Percentiles rank a stretch among this genome's conserved stretches.
Evolutionary conservation across 2,329 filamentous ascomycete genomes (phyloP).

Genomic region (Diaporthe sp.): DNA sequence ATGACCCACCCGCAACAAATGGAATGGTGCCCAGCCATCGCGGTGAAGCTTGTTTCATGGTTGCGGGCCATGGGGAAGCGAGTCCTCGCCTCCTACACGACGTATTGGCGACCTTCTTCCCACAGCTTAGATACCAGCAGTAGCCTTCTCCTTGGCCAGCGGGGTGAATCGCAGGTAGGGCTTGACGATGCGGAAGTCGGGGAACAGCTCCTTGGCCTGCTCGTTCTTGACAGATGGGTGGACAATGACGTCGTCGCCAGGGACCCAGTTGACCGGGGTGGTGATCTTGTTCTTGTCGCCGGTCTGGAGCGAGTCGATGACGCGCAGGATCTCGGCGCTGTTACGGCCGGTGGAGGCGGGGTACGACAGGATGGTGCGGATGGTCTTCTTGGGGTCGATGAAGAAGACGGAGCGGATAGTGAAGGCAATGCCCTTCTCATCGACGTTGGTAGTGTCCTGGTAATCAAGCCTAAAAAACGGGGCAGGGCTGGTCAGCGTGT

Average conservation of each 20-base stretch:
- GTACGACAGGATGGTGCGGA: conserved; percentile 92
- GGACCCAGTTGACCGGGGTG: conserved; percentile 91
- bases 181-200: conserved; percentile 78
- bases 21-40: not conserved
- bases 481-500: not conserved
- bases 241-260: conserved; percentile 92
- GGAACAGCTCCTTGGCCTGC: conserved; percentile 90
- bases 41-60: not conserved
- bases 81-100: not conserved
- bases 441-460: conserved; percentile 85
- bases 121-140: conserved; percentile 48
- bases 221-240: conserved; percentile 86
- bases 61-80: not conserved
- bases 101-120: not conserved
- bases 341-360: conserved; percentile 91
- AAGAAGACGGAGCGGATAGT: conserved; percentile 96
- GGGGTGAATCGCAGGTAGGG: conserved; percentile 82
- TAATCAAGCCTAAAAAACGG: conserved; percentile 73
- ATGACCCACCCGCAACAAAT: too few relatives aligned
- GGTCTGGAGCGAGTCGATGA: conserved; percentile 83
- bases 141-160: conserved; percentile 68
- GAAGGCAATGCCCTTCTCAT: conserved; percentile 87
- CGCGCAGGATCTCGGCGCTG: conserved; percentile 82
- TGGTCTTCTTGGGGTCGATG: conserved; percentile 94
- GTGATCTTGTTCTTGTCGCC: conserved; percentile 91